Evolutionary conservation across 192 early-diverging fungal genomes (phyloP).

Genomic region (Podila minutissima): DNA sequence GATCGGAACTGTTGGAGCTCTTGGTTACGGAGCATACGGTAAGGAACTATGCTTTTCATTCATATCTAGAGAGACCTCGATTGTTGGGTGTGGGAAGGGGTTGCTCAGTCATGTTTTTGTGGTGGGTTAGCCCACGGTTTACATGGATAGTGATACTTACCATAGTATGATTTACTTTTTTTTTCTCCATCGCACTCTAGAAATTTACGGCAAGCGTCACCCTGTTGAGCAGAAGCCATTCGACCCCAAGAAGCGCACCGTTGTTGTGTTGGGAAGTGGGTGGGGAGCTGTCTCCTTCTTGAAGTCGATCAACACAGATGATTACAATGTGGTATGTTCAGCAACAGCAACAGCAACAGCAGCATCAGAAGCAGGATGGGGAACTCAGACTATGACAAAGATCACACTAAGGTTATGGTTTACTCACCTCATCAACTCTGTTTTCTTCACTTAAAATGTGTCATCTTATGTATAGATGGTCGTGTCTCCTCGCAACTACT

Average conservation of each 20-base stretch:
- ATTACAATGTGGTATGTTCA: slow-evolving; percentile 75
- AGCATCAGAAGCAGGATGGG: too few relatives aligned
- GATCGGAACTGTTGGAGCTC: slow-evolving; percentile 39
- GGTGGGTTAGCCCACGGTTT: too few relatives aligned
- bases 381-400: too few relatives aligned
- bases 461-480: slow-evolving; percentile 52
- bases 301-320: slow-evolving; percentile 77
- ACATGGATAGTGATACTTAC: not conserved
- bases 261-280: slow-evolving; percentile 36
- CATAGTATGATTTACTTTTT: not conserved
- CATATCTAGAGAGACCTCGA: not conserved
- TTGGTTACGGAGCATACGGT: slow-evolving; percentile 51
- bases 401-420: not conserved
- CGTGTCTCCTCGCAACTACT: slow-evolving; percentile 89
- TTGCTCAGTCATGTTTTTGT: not conserved
- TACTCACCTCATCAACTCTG: not conserved
- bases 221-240: slow-evolving; percentile 49
- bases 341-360: not conserved
- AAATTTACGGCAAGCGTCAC: slow-evolving; percentile 50
- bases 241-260: slow-evolving; percentile 55
- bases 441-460: not conserved
- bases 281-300: slow-evolving; percentile 63
- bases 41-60: not conserved
- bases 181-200: slow-evolving; percentile 19
- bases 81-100: not conserved